phyloP scores from a whole-genome alignment of 2,329 filamentous ascomycete species.

The Fusarium pilosicola region DNA sequence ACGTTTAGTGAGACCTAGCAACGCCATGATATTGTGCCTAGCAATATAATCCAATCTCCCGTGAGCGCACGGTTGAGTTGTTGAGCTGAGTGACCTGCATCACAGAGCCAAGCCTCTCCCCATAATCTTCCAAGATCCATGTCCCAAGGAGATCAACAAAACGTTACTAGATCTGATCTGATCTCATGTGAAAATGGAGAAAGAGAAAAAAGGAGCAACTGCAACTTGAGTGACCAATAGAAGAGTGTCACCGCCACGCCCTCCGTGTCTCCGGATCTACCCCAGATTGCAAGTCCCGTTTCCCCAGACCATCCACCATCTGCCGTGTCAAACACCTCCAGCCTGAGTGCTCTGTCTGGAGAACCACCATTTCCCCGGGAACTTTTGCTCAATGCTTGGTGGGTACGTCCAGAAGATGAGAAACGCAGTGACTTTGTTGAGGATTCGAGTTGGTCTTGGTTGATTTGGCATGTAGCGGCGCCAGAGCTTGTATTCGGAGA shows the following conservation, averaged over 20 bases:
- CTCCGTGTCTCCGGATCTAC: conserved; percentile 40
- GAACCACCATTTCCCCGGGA: conserved; percentile 47
- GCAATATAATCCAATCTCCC: conserved; percentile 26
- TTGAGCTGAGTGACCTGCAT: conserved; percentile 13
- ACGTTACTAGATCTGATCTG: background rate
- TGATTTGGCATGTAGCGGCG: conserved; percentile 48
- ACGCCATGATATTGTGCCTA: background rate
- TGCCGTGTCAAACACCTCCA: background rate
- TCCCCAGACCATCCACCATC: conserved; percentile 10
- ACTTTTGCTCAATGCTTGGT: conserved; percentile 52
- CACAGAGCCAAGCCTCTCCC: background rate
- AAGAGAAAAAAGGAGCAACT: background rate
- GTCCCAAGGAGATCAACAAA: background rate
- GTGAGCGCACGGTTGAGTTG: conserved; percentile 13
- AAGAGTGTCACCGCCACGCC: background rate
- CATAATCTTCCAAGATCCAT: background rate
- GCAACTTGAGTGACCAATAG: background rate
- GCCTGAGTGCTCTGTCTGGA: background rate
- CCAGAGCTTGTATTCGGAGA: conserved; percentile 53
- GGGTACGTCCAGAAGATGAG: conserved; percentile 57
- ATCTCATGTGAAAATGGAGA: background rate
- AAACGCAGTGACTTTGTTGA: conserved; percentile 45
- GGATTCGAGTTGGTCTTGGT: conserved; percentile 35
- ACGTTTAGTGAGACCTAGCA: background rate
- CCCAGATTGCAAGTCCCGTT: conserved; percentile 27